A percentile compares a stretch with the other conserved stretches of the same genome.
These are phyloP conservation scores for Ophiocytium majus DNA, from an alignment of 352 stramenopile genomes.

Conservation along the genomic window DNA sequence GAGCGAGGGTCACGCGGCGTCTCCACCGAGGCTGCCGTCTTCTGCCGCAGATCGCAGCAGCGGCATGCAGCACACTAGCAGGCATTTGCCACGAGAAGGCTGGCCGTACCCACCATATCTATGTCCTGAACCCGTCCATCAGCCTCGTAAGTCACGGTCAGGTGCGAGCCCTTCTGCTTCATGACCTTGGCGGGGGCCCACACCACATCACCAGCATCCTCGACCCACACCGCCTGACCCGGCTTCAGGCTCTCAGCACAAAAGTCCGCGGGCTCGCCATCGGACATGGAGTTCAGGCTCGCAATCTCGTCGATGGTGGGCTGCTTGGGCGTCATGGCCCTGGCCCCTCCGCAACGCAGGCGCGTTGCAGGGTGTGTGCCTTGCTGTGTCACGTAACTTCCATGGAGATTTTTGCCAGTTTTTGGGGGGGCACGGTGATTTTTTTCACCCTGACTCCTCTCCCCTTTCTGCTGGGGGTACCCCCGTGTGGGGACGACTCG, in stretches of 20 bases:
- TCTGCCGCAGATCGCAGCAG: not conserved
- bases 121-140: constrained; percentile 24
- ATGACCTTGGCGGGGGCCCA: constrained; percentile 33
- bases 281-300: too few species aligned
- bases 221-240: constrained; percentile 36
- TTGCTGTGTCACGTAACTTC: too few species aligned
- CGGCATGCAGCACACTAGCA: not conserved
- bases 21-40: not conserved
- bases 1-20: not conserved
- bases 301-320: too few species aligned
- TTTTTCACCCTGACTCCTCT: too few species aligned
- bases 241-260: not conserved
- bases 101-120: constrained; percentile 28
- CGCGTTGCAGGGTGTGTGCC: too few species aligned
- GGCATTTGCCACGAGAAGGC: not conserved
- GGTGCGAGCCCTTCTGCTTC: constrained; percentile 31
- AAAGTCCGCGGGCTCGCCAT: not conserved
- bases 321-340: too few species aligned
- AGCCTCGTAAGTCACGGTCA: constrained; percentile 28
- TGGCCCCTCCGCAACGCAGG: too few species aligned
- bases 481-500: too few species aligned
- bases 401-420: too few species aligned
- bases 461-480: too few species aligned
- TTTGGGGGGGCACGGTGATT: too few species aligned
- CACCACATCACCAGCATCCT: constrained; percentile 28